Evolutionary conservation across 768 basidiomycete species (phyloP).

Genomic region (Psilocybe sp.): DNA sequence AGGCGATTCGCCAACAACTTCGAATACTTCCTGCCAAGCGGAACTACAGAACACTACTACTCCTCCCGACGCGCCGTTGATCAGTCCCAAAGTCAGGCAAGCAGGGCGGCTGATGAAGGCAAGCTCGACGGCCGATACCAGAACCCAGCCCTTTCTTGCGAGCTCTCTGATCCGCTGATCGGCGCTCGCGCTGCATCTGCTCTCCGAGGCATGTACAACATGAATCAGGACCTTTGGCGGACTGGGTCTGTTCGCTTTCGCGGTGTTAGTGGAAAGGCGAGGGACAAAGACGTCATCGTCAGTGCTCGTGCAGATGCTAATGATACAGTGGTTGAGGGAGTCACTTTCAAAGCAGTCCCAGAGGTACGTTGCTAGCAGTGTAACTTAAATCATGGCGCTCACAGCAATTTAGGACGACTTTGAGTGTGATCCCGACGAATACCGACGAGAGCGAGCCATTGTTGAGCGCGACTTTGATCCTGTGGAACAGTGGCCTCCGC

Average conservation of each 20-base stretch:
- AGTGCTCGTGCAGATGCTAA: too few species aligned
- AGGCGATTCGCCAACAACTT: constrained; percentile 59
- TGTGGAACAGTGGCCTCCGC: constrained; percentile 1
- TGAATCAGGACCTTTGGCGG: too few species aligned
- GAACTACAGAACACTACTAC: constrained; percentile 61
- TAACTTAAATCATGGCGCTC: too few species aligned
- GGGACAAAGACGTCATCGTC: too few species aligned
- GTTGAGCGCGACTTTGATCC: constrained; percentile 58
- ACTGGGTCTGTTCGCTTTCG: too few species aligned
- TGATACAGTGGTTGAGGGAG: background rate
- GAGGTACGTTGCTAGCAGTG: background rate
- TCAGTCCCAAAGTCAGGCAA: too few species aligned
- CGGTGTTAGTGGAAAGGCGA: too few species aligned
- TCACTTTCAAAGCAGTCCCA: constrained; percentile 1
- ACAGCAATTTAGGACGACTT: constrained; percentile 38
- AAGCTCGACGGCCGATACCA: constrained; percentile 42
- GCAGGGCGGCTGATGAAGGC: constrained; percentile 28
- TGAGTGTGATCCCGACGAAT: constrained; percentile 56
- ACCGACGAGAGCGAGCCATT: constrained; percentile 59
- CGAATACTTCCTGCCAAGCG: constrained; percentile 67
- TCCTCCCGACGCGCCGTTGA: constrained; percentile 42
- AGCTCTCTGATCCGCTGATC: too few species aligned
- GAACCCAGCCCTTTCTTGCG: too few species aligned
- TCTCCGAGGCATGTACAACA: too few species aligned
- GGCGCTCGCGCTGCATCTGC: too few species aligned